phyloP scores from a whole-genome alignment of 2,329 filamentous ascomycete species.

The Talaromyces sp. region DNA sequence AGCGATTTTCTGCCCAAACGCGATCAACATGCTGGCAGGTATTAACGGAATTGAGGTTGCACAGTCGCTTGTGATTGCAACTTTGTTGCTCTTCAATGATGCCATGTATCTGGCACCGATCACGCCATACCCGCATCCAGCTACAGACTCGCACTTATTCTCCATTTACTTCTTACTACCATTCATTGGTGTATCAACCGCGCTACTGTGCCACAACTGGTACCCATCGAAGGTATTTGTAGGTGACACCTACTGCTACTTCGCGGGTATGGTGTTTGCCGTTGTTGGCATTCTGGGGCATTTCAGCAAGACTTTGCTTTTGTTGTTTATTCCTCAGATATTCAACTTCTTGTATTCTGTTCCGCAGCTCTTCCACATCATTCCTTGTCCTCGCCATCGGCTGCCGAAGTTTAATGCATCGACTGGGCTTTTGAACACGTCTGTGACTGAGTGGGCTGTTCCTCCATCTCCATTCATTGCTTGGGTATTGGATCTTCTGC shows the following conservation, averaged over 20 bases:
- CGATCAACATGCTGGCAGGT: constrained; percentile 99
- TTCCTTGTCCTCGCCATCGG: constrained; percentile 91
- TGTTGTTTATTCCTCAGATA: constrained; percentile 89
- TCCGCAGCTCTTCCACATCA: constrained; percentile 85
- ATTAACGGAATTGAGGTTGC: constrained; percentile 97
- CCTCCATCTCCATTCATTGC: constrained; percentile 70
- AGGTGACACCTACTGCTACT: constrained; percentile 99
- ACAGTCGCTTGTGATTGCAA: constrained; percentile 87
- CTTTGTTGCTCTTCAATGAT: constrained; percentile 84
- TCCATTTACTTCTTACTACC: constrained; percentile 92
- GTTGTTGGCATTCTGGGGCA: constrained; percentile 96
- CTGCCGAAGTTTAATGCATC: constrained; percentile 85
- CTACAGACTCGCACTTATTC: constrained; percentile 93
- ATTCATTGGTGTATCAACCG: constrained; percentile 88
- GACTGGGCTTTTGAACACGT: constrained; percentile 83
- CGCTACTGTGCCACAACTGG: constrained; percentile 90
- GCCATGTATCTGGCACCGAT: constrained; percentile 76
- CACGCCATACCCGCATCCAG: constrained; percentile 83
- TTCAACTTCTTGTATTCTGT: constrained; percentile 96
- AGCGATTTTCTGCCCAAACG: constrained; percentile 97
- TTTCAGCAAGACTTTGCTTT: constrained; percentile 93
- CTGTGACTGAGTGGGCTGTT: constrained; percentile 73
- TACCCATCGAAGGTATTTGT: constrained; percentile 95
- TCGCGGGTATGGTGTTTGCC: constrained; percentile 98
- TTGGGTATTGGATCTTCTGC: constrained; percentile 67